Evolutionary conservation across 768 basidiomycete genomes (phyloP).

Genomic region (Mycena leptocephala): DNA sequence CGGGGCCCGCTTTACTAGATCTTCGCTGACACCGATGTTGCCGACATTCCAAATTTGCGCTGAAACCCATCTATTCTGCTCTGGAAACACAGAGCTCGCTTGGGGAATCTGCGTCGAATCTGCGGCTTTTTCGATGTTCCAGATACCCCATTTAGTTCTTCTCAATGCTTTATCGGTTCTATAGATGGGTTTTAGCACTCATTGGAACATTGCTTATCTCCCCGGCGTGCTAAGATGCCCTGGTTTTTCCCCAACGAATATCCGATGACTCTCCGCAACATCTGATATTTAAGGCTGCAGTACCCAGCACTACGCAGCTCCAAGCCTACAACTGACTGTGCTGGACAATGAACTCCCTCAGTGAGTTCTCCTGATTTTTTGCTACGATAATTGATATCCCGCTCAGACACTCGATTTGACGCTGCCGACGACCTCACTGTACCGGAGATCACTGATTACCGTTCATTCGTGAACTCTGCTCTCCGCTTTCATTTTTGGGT

Average conservation of each 20-base stretch:
- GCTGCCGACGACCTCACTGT: constrained; percentile 2
- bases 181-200: constrained; percentile 1
- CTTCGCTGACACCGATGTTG: constrained; percentile 1
- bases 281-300: constrained; percentile 8
- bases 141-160: constrained; percentile 7
- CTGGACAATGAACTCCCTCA: background rate
- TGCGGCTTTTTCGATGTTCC: constrained; percentile 3
- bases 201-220: constrained; percentile 8
- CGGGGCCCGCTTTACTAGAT: constrained; percentile 3
- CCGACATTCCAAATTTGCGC: background rate
- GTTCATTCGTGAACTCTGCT: background rate
- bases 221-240: constrained; percentile 5
- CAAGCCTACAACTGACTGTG: constrained; percentile 2
- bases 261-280: constrained; percentile 6
- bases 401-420: constrained; percentile 3
- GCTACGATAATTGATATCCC: background rate
- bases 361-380: background rate
- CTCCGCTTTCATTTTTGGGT: background rate
- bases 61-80: background rate
- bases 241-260: background rate
- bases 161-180: constrained; percentile 6
- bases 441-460: constrained; percentile 1
- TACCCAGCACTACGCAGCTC: constrained; percentile 2
- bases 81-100: background rate
- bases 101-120: constrained; percentile 1